phyloP scores from a whole-genome alignment of 2,329 filamentous ascomycete genomes.

The Ceratocystis colombiana region DNA sequence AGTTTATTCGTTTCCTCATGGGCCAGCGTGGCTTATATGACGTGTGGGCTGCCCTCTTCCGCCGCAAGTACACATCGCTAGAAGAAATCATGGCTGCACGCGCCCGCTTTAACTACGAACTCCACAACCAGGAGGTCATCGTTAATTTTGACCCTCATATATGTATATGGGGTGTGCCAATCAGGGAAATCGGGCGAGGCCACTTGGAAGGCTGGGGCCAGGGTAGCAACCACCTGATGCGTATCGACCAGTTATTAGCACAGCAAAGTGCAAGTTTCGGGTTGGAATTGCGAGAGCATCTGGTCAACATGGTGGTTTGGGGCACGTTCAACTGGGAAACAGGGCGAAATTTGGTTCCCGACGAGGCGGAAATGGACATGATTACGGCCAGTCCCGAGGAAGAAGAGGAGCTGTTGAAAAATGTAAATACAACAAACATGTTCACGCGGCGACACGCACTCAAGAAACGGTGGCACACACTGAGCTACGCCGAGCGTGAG shows the following conservation, averaged over 20 bases:
- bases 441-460: conserved; percentile 39
- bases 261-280: conserved; percentile 45
- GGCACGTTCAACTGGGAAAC: conserved; percentile 49
- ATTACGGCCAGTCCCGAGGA: conserved; percentile 34
- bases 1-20: conserved; percentile 48
- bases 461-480: conserved; percentile 38
- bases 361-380: conserved; percentile 43
- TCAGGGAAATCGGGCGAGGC: conserved; percentile 42
- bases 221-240: conserved; percentile 31
- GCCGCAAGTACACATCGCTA: conserved; percentile 41
- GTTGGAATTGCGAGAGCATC: conserved; percentile 44
- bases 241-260: conserved; percentile 50
- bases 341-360: conserved; percentile 43
- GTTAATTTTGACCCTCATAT: conserved; percentile 31
- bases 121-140: conserved; percentile 26
- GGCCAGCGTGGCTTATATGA: conserved; percentile 46
- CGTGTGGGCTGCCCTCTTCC: conserved; percentile 52
- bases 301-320: conserved; percentile 51
- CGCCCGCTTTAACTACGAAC: conserved; percentile 46
- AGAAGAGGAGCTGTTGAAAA: conserved; percentile 31
- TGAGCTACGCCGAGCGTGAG: conserved; percentile 34
- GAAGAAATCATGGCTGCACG: conserved; percentile 48
- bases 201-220: conserved; percentile 49
- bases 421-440: conserved; percentile 33
- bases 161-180: conserved; percentile 43